phyloP scores from a whole-genome alignment of 164 flowering plant species.

The Hamamelis virginiana region DNA sequence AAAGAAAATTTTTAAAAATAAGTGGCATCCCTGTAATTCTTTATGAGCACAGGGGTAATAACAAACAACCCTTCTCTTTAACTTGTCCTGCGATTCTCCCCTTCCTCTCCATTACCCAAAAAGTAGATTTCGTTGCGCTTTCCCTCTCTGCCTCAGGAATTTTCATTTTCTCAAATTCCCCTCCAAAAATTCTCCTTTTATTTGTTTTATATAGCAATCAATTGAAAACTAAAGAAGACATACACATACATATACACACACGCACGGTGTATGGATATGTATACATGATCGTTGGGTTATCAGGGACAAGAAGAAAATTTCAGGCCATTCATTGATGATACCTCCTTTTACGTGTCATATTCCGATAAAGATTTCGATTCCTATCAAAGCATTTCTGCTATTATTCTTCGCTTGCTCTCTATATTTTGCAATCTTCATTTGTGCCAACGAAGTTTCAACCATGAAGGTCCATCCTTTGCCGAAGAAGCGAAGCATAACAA shows the following conservation, averaged over 20 bases:
- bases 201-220: too few relatives aligned
- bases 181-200: too few relatives aligned
- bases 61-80: too few relatives aligned
- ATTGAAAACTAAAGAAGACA: neutral
- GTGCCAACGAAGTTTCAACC: neutral
- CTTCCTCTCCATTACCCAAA: too few relatives aligned
- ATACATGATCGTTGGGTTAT: neutral
- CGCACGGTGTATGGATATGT: neutral
- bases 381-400: slow-evolving; percentile 19
- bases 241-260: neutral
- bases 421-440: neutral
- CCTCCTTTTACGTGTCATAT: slow-evolving; percentile 6
- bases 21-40: too few relatives aligned
- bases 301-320: neutral
- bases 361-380: slow-evolving; percentile 20
- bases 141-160: too few relatives aligned
- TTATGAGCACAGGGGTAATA: too few relatives aligned
- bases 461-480: slow-evolving; percentile 59
- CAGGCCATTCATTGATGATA: slow-evolving; percentile 19
- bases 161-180: too few relatives aligned
- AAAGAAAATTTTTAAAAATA: too few relatives aligned
- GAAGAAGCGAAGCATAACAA: slow-evolving; percentile 51
- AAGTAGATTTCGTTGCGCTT: too few relatives aligned
- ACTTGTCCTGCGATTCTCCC: too few relatives aligned
- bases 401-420: neutral